Conservation (phyloP, 2,329 filamentous ascomycete genomes). For the Botrytis galanthina region DNA sequence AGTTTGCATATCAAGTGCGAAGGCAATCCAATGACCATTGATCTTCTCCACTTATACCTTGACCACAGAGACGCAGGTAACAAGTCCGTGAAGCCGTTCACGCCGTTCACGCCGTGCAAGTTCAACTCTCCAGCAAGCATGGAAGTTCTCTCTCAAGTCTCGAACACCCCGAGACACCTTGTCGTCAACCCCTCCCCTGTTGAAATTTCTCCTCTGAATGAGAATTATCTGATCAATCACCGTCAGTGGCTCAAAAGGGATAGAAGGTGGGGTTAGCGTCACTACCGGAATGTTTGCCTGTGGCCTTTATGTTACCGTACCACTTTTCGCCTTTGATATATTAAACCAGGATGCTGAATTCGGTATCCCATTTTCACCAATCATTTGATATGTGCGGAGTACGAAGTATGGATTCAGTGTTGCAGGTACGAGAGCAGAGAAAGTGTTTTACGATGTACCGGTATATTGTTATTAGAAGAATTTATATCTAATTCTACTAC, state of each 20-base stretch:
- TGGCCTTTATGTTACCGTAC: neutral
- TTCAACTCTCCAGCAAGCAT: too few species aligned
- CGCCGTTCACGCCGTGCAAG: too few species aligned
- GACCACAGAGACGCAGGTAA: neutral
- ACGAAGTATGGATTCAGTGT: neutral
- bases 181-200: neutral
- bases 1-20: neutral
- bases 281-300: neutral
- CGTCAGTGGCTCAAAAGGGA: neutral
- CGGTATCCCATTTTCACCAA: neutral
- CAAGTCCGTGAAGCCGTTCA: neutral
- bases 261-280: neutral
- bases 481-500: neutral
- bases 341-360: neutral
- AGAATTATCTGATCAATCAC: neutral
- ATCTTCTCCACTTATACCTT: neutral
- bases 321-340: neutral
- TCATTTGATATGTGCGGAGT: neutral
- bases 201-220: neutral
- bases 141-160: neutral
- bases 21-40: neutral
- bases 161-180: neutral
- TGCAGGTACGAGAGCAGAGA: neutral
- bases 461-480: neutral
- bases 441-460: too few species aligned